Conservation (phyloP, 306 rosid genomes). For the Datisca glomerata region DNA sequence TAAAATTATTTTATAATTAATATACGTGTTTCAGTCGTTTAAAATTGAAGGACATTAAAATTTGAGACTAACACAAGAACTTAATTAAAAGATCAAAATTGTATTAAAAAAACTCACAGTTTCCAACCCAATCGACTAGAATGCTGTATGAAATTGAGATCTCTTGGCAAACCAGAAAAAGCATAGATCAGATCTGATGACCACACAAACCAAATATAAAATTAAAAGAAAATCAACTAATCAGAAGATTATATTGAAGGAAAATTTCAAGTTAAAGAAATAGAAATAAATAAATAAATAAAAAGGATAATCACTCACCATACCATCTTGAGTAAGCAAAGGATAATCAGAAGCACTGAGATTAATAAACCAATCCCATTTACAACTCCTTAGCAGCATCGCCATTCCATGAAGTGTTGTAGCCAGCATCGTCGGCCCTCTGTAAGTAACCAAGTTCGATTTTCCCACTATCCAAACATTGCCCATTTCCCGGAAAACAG, state of each 20-base stretch:
- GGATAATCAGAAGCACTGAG: constrained; percentile 97
- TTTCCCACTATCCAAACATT: constrained; percentile 82
- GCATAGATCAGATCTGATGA: constrained; percentile 71
- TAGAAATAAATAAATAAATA: neutral
- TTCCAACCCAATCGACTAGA: constrained; percentile 88
- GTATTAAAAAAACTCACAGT: constrained; percentile 20
- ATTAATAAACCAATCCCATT: constrained; percentile 93
- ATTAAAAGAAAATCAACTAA: neutral
- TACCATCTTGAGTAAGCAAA: constrained; percentile 92
- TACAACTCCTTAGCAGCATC: constrained; percentile 44
- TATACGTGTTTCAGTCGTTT: no score
- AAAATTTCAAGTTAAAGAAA: neutral
- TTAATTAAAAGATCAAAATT: no score
- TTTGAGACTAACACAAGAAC: no score
- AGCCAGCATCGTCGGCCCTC: constrained; percentile 95
- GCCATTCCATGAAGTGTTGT: constrained; percentile 86
- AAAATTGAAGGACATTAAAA: no score
- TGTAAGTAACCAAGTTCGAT: constrained; percentile 69
- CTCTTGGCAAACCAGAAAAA: constrained; percentile 62
- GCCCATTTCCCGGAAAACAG: constrained; percentile 51
- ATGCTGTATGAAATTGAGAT: constrained; percentile 78
- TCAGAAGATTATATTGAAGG: neutral
- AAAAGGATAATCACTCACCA: constrained; percentile 55
- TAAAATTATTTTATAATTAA: no score
- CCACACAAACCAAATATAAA: neutral